Base-by-base conservation (phyloP, 2,329 filamentous ascomycete genomes). In the Aspergillus candidus region DNA sequence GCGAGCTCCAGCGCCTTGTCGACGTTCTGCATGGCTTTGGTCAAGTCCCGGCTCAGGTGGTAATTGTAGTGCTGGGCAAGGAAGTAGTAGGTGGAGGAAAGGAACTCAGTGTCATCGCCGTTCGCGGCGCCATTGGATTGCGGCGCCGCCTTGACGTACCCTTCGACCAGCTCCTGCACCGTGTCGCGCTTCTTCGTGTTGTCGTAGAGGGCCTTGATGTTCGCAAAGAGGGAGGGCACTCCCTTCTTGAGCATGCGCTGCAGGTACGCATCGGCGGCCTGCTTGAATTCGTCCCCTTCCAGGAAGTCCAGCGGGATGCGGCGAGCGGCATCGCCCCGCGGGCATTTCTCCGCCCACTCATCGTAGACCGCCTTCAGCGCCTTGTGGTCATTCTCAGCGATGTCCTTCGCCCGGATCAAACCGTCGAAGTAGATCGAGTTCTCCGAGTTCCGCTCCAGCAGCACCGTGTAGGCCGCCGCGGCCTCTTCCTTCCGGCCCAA, bases 1-100 rank as follows among this genome's bases (percentile, higher is more conserved):
- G 86, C 82, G 56, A 90, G 72, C 56, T 86, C 79, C 50, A 97
- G 84, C 10, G 90, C 86, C 65, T 84, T 85, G 38, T 96, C 84
- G 48, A 94, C 84, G 61, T 84, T 91, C 49, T 86, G 78, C 66
- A 83, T 78, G 3, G 94, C 91, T 69, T 89, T 93, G 46, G 76
- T 58, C 17, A 97, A 77, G 63, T 97, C 81, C 34, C 90, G 88
- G 62, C 88, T 95, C 47, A 88, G 74, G 64, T 86, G 77, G 66
- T 95, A 96, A 72, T 95, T 93, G 75, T 96, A 94, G 69, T 98
- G 94, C 62, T 97, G 93, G 7, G 90, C 90, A 42, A 98, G 79
- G 72, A 94, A 98, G 68, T 94, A 97, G 39, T 90, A 79, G 11
- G 87, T 86, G 2, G 90, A 87, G 11, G 87, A 79, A 57, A 86